Evolutionary conservation across 2,329 filamentous ascomycete species (phyloP), one percentile per base, ranked within the genome.

Genomic region (Zasmidium cellare): DNA sequence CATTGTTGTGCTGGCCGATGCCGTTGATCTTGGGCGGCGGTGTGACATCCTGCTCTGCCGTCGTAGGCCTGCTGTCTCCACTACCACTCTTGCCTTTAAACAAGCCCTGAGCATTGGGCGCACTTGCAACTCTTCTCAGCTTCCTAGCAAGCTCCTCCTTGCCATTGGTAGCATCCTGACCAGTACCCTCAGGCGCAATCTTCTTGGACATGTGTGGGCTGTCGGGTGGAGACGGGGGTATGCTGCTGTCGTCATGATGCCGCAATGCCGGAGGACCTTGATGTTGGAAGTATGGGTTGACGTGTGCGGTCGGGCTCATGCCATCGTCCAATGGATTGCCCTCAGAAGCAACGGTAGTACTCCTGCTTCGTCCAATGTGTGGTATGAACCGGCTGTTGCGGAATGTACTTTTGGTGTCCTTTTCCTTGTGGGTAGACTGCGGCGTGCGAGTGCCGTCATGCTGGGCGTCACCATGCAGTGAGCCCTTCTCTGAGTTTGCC

Each of bases 261-360:
- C 93, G 88, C 68, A 97, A 81, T 64, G 91, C 90, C 3, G 94
- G 94, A 68, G 92, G 92, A 57, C 94, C 94, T 77, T 99, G 94
- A 74, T 97, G 94, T 65, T 87, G 90, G 75, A 97, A 99, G 77
- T 99, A 99, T 18, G 94, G 94, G 74, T 99, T 99, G 64, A 92
- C 93, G 71, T 93, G 87, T 52, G 92, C 93, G 3, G 92, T 97
- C 23, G 94, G 94, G 71, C 92, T 96, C 70, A 96, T 82, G 61
- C 85, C 82, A 75, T 97, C 92, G 67, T 97, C 93, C 64, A 97
- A 83, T 58, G 88, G 85, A 72, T 97, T 92, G 67, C 92, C 92
- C 77, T 97, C 93, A 76, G 92, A 96, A 66, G 91, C 91, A 56
- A 96, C 90, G 23, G 93, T 97, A 59, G 90, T 88, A 35, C 92